Evolutionary conservation across 371 early-diverging fungal species (phyloP).

Genomic region (Apophysomyces variabilis): DNA sequence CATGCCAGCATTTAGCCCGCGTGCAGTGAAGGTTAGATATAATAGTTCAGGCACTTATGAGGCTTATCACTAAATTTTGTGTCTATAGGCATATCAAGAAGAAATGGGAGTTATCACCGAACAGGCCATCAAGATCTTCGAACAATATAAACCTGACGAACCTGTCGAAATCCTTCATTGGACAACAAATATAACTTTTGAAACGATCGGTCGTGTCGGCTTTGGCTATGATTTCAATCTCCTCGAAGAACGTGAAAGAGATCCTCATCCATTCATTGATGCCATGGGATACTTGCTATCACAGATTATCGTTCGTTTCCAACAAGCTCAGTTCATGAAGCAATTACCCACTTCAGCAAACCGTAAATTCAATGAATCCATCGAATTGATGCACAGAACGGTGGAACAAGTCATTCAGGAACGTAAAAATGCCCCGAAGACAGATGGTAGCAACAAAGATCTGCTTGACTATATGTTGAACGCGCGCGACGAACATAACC

Average conservation of each 20-base stretch:
- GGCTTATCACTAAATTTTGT: neutral
- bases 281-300: constrained; percentile 42
- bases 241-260: constrained; percentile 31
- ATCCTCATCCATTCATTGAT: constrained; percentile 39
- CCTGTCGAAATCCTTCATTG: constrained; percentile 31
- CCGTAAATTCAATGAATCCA: constrained; percentile 15
- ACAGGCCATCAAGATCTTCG: constrained; percentile 23
- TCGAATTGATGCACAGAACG: constrained; percentile 28
- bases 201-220: constrained; percentile 42
- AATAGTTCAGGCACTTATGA: neutral
- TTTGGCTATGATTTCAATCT: constrained; percentile 47
- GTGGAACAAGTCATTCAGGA: constrained; percentile 30
- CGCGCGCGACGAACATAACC: constrained; percentile 28
- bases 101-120: constrained; percentile 27
- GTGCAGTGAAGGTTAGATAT: constrained; percentile 38
- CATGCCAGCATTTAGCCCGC: constrained; percentile 51
- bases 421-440: constrained; percentile 9
- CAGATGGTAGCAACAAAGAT: constrained; percentile 27
- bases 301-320: constrained; percentile 26
- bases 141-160: constrained; percentile 21
- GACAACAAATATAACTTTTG: constrained; percentile 44
- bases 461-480: constrained; percentile 52
- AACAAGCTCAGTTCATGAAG: constrained; percentile 31
- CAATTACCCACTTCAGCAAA: constrained; percentile 28
- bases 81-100: constrained; percentile 24